Conservation (phyloP, 179 eudicot species). For the Spergularia azorica region DNA sequence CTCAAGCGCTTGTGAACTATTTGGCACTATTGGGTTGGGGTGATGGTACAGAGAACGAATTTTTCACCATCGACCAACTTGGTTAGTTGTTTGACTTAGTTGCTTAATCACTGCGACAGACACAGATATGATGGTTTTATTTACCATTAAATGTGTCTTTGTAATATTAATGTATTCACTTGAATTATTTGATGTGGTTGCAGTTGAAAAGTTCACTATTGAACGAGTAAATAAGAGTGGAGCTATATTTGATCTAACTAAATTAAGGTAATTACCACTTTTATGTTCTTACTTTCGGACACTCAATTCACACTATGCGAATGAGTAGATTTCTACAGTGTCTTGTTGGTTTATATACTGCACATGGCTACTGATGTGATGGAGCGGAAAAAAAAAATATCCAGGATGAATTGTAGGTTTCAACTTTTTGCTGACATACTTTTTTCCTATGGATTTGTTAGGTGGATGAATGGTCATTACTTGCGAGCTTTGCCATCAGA, state of each 20-base stretch:
- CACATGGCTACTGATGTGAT: background rate
- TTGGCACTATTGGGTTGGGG: conserved; percentile 93
- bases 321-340: conserved; percentile 11
- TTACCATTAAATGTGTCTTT: background rate
- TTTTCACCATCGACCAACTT: conserved; percentile 75
- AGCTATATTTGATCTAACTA: conserved; percentile 82
- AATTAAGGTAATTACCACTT: conserved; percentile 56
- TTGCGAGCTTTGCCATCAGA: conserved; percentile 75
- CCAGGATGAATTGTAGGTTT: background rate
- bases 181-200: conserved; percentile 25
- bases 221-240: conserved; percentile 94
- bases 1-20: conserved; percentile 89
- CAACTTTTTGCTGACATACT: conserved; percentile 18
- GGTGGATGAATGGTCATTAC: conserved; percentile 99
- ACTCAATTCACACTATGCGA: too few species aligned
- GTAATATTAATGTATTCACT: background rate
- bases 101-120: conserved; percentile 12
- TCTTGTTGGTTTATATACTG: background rate
- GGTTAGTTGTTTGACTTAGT: conserved; percentile 48
- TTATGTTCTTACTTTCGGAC: background rate
- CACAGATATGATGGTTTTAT: background rate
- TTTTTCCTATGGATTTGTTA: conserved; percentile 29
- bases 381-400: background rate
- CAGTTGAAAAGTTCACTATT: conserved; percentile 86
- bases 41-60: conserved; percentile 95